These are phyloP conservation scores for Apiotrichum brassicae DNA, from an alignment of 1,284 basidiomycete species.

Conservation along the genomic window DNA sequence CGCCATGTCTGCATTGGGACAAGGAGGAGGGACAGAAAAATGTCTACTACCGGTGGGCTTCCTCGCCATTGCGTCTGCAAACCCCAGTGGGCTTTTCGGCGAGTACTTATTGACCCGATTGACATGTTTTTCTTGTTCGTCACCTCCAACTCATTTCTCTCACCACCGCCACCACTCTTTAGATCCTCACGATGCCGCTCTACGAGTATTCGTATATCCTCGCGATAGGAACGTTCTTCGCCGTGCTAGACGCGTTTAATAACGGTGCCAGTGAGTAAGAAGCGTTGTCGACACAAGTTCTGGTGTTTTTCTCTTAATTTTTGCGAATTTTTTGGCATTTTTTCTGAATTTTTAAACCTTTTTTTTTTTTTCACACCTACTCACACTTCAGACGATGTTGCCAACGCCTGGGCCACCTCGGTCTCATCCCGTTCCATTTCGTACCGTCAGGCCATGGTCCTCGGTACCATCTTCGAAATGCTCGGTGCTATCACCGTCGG, in stretches of 20 bases:
- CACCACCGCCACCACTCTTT: not conserved
- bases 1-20: too few species aligned
- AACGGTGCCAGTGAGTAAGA: constrained; percentile 44
- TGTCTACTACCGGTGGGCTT: too few species aligned
- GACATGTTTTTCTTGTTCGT: too few species aligned
- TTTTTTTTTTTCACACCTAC: not conserved
- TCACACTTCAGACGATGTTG: constrained; percentile 36
- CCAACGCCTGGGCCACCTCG: constrained; percentile 50
- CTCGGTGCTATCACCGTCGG: constrained; percentile 49
- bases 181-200: constrained; percentile 14
- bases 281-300: too few species aligned
- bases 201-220: constrained; percentile 48
- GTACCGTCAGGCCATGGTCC: constrained; percentile 48
- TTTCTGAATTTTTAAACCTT: not conserved
- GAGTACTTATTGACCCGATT: too few species aligned
- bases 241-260: constrained; percentile 50
- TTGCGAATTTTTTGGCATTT: too few species aligned
- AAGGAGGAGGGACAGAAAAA: too few species aligned
- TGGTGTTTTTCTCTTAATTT: too few species aligned
- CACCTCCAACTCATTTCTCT: not conserved
- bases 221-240: constrained; percentile 49
- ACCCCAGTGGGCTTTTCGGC: too few species aligned
- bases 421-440: constrained; percentile 49
- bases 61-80: too few species aligned
- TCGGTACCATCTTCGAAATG: constrained; percentile 50